Conservation (phyloP, 768 basidiomycete genomes). For the Podaxis sp. region DNA sequence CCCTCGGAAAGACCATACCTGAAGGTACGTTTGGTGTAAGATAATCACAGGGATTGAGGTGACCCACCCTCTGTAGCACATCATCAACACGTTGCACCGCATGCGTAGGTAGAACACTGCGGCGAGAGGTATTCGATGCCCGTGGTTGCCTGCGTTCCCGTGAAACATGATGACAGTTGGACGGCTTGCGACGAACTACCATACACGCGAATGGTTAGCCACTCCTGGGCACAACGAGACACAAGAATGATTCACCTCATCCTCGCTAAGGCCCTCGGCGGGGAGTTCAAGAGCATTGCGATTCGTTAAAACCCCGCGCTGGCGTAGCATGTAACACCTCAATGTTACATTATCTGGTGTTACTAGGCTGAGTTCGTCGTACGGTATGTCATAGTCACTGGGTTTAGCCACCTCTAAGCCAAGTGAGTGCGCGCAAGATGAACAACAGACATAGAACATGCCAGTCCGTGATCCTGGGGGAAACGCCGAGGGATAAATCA, state of each 20-base stretch:
- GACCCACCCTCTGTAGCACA: slow-evolving; percentile 88
- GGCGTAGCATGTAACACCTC: slow-evolving; percentile 73
- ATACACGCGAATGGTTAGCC: not conserved
- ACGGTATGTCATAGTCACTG: slow-evolving; percentile 63
- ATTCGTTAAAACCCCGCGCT: slow-evolving; percentile 44
- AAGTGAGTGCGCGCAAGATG: not conserved
- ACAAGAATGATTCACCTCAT: slow-evolving; percentile 43
- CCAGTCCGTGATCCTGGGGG: slow-evolving; percentile 74
- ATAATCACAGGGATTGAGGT: not conserved
- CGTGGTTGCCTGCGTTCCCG: slow-evolving; percentile 83
- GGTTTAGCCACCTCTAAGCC: slow-evolving; percentile 67
- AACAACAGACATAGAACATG: slow-evolving; percentile 22
- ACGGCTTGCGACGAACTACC: slow-evolving; percentile 44
- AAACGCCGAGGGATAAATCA: slow-evolving; percentile 89
- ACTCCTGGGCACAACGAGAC: not conserved
- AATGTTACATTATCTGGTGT: slow-evolving; percentile 72
- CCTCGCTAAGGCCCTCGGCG: slow-evolving; percentile 37
- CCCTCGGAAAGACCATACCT: slow-evolving; percentile 92
- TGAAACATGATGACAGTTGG: slow-evolving; percentile 95
- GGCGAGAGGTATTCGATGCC: slow-evolving; percentile 88
- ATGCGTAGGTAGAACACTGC: slow-evolving; percentile 75
- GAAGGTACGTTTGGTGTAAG: not conserved
- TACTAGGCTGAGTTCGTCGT: slow-evolving; percentile 66
- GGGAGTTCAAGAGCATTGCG: slow-evolving; percentile 25
- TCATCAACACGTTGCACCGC: slow-evolving; percentile 92